phyloP scores from a whole-genome alignment of 2,329 filamentous ascomycete species.

The Colletotrichum lupini region DNA sequence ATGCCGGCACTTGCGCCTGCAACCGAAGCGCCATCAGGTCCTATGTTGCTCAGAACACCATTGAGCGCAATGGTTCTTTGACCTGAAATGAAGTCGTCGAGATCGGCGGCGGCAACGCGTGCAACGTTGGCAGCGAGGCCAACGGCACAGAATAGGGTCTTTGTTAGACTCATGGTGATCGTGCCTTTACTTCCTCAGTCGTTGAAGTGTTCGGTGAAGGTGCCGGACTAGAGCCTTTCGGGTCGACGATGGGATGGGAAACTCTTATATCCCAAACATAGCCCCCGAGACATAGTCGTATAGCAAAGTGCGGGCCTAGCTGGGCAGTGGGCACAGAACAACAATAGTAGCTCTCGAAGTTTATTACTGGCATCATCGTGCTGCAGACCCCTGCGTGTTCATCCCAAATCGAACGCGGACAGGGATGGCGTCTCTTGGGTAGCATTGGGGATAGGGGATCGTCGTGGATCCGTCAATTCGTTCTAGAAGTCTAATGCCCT shows the following conservation, averaged over 20 bases:
- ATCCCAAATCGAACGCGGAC: constrained; percentile 1
- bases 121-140: constrained; percentile 17
- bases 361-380: constrained; percentile 24
- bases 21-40: constrained; percentile 59
- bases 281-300: constrained; percentile 1
- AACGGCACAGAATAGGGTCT: background rate
- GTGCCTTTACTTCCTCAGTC: background rate
- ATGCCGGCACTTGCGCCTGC: constrained; percentile 59
- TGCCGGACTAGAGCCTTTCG: too few relatives aligned
- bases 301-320: background rate
- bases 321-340: background rate
- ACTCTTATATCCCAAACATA: background rate
- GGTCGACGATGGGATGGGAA: background rate
- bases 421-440: constrained; percentile 11
- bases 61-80: constrained; percentile 61
- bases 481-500: background rate
- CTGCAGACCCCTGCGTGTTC: constrained; percentile 17
- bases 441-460: constrained; percentile 1
- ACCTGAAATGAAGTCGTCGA: constrained; percentile 49
- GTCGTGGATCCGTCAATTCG: constrained; percentile 15
- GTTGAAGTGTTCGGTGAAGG: background rate
- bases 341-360: background rate
- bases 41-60: constrained; percentile 66
- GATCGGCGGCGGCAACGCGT: constrained; percentile 12
- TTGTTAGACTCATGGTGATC: constrained; percentile 6